These are phyloP conservation scores for Talaromyces islandicus DNA, from an alignment of 2,329 filamentous ascomycete genomes.

Conservation along the genomic window DNA sequence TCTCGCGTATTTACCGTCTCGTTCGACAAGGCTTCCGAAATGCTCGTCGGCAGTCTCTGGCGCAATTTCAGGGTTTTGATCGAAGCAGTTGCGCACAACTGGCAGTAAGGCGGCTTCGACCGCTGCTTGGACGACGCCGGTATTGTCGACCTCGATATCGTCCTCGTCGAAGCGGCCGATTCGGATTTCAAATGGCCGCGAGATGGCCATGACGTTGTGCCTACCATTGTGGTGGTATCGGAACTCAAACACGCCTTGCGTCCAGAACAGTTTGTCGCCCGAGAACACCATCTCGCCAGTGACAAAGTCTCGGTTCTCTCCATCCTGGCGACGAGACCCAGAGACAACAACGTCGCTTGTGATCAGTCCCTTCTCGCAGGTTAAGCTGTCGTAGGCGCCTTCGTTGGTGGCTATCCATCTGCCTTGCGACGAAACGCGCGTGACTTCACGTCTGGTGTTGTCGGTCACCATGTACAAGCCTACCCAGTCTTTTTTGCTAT, in stretches of 20 bases:
- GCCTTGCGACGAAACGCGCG: conserved; percentile 76
- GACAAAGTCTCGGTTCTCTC: conserved; percentile 53
- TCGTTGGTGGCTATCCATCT: conserved; percentile 80
- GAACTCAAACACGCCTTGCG: conserved; percentile 91
- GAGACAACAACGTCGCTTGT: conserved; percentile 58
- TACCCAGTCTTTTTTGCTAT: conserved; percentile 90
- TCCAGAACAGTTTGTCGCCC: conserved; percentile 97
- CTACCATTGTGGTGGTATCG: conserved; percentile 91
- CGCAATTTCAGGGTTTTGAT: conserved; percentile 84
- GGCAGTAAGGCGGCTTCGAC: conserved; percentile 75
- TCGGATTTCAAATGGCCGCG: conserved; percentile 83
- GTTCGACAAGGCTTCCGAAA: conserved; percentile 79
- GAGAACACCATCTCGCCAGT: conserved; percentile 80
- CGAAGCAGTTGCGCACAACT: conserved; percentile 84
- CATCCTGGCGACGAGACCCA: conserved; percentile 37
- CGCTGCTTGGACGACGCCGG: conserved; percentile 55
- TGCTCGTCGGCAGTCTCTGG: conserved; percentile 71
- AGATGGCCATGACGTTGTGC: conserved; percentile 91
- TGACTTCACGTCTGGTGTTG: conserved; percentile 78
- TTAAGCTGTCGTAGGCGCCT: conserved; percentile 68
- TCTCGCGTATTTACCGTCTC: conserved; percentile 82
- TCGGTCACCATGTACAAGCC: conserved; percentile 94
- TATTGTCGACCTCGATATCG: conserved; percentile 53
- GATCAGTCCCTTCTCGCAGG: conserved; percentile 71
- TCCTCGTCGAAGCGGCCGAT: conserved; percentile 78